Evolutionary conservation across 805 yeast genomes (phyloP).

Genomic region (Pichia eremophila): DNA sequence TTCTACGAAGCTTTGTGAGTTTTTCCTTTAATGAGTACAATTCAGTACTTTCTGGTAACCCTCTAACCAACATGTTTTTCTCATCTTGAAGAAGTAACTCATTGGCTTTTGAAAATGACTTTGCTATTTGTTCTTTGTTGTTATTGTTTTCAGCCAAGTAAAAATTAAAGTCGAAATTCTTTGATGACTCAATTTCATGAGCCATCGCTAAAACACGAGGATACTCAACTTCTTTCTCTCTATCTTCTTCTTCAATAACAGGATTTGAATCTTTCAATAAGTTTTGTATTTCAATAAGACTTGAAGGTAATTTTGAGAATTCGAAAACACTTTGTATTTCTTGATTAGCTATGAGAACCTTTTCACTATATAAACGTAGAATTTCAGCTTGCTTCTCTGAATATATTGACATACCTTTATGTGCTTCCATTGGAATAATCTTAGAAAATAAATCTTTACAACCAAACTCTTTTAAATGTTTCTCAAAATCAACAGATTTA

Average conservation of each 20-base stretch:
- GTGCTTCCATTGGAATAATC: slow-evolving; percentile 78
- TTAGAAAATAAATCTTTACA: slow-evolving; percentile 59
- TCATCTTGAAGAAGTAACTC: slow-evolving; percentile 22
- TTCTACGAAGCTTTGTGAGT: slow-evolving; percentile 45
- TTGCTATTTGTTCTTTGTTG: not conserved
- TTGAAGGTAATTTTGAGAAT: slow-evolving; percentile 64
- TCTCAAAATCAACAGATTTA: slow-evolving; percentile 46
- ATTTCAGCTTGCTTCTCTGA: slow-evolving; percentile 82
- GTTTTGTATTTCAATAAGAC: slow-evolving; percentile 45
- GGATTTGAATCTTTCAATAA: slow-evolving; percentile 12
- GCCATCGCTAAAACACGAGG: slow-evolving; percentile 32
- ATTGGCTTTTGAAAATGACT: slow-evolving; percentile 3
- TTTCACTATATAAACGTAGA: slow-evolving; percentile 65
- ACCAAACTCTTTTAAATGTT: slow-evolving; percentile 35
- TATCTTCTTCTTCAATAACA: slow-evolving; percentile 10
- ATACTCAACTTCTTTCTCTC: slow-evolving; percentile 27
- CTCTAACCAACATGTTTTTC: slow-evolving; percentile 23
- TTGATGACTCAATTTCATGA: slow-evolving; percentile 19
- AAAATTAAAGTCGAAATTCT: not conserved
- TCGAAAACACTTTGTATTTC: slow-evolving; percentile 75
- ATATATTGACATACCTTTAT: slow-evolving; percentile 77
- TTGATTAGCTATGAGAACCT: slow-evolving; percentile 67
- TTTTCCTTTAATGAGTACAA: slow-evolving; percentile 36
- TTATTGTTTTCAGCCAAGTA: not conserved
- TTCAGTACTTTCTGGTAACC: not conserved